A percentile compares a stretch with the other conserved stretches of the same genome.
Conservation (phyloP, 192 early-diverging fungal species). For the Coemansia sp. region DNA sequence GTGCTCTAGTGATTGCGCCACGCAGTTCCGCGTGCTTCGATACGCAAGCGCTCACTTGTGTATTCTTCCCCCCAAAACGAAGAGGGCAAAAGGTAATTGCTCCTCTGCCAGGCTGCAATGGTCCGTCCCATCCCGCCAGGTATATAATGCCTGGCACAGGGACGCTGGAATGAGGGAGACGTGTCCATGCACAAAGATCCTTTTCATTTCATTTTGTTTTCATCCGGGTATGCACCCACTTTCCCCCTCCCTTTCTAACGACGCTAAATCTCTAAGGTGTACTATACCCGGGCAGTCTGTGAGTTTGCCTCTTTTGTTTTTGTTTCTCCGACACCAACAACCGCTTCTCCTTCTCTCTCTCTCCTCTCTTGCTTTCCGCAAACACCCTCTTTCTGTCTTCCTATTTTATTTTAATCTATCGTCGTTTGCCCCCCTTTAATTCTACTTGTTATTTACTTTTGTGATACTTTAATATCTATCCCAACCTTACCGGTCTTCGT, state of each 20-base stretch:
- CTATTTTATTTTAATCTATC: slow-evolving; percentile 4
- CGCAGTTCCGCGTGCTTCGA: too few species aligned
- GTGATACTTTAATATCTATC: not conserved
- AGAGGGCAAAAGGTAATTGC: not conserved
- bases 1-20: too few species aligned
- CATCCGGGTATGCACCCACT: slow-evolving; percentile 5
- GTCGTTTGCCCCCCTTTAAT: slow-evolving; percentile 5
- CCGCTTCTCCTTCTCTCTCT: too few species aligned
- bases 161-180: not conserved
- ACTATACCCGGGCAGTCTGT: slow-evolving; percentile 2
- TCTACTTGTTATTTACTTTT: not conserved
- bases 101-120: not conserved
- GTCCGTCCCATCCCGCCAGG: not conserved
- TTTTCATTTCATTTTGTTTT: not conserved
- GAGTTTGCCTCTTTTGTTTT: slow-evolving; percentile 5
- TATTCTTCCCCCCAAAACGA: not conserved
- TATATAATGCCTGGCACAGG: not conserved
- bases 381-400: not conserved
- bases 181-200: not conserved
- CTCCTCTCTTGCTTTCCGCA: not conserved
- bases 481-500: not conserved
- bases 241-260: not conserved
- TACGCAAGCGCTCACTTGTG: too few species aligned
- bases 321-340: not conserved
- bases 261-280: not conserved